Conservation (phyloP, 1,284 basidiomycete genomes). For the Apiotrichum gracile region DNA sequence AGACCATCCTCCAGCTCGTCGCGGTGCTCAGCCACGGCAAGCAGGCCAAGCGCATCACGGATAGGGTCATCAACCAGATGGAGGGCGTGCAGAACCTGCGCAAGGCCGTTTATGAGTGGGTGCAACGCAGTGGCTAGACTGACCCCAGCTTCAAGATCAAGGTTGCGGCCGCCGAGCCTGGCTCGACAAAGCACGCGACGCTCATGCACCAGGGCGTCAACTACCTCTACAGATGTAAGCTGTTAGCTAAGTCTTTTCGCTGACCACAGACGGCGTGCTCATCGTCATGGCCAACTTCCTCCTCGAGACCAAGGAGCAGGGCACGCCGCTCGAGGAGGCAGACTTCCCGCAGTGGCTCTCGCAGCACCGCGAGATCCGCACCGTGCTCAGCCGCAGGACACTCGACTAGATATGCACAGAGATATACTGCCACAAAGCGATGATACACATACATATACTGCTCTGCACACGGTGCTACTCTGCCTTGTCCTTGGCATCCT, state of each 20-base stretch:
- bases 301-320: slow-evolving; percentile 61
- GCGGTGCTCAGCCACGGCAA: slow-evolving; percentile 43
- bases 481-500: slow-evolving; percentile 9
- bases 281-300: slow-evolving; percentile 96
- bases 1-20: slow-evolving; percentile 82
- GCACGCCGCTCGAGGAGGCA: slow-evolving; percentile 45
- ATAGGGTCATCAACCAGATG: slow-evolving; percentile 82
- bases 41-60: slow-evolving; percentile 84
- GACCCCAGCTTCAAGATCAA: slow-evolving; percentile 96
- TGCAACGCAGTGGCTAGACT: too few species aligned
- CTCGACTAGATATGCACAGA: slow-evolving; percentile 54
- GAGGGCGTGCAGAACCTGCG: slow-evolving; percentile 86
- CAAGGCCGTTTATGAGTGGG: slow-evolving; percentile 87
- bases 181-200: slow-evolving; percentile 67
- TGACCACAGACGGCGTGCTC: slow-evolving; percentile 67
- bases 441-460: neutral
- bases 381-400: slow-evolving; percentile 64
- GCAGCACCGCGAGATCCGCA: slow-evolving; percentile 76
- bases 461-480: neutral
- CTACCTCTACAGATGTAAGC: slow-evolving; percentile 59
- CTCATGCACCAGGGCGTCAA: slow-evolving; percentile 71
- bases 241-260: neutral
- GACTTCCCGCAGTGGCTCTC: slow-evolving; percentile 75
- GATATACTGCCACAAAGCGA: too few species aligned
- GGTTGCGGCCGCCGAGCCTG: slow-evolving; percentile 71